These are phyloP conservation scores for Phtheirospermum japonicum DNA, from an alignment of 257 asterid genomes.

Conservation along the genomic window DNA sequence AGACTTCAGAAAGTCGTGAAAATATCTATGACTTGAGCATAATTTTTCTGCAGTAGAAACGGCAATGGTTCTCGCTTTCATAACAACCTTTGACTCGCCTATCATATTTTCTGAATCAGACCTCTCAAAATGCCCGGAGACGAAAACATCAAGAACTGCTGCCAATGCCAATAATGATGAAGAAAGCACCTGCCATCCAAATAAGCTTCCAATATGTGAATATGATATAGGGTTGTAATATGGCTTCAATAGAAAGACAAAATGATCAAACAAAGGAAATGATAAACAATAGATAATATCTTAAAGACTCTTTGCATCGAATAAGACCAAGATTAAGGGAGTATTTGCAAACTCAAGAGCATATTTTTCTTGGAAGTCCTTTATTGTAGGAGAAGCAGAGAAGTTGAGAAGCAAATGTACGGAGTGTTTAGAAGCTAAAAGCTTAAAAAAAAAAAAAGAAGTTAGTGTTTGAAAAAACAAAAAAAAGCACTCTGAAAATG, in stretches of 20 bases:
- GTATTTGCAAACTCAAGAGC: too few relatives aligned
- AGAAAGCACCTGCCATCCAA: constrained; percentile 64
- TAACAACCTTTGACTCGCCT: constrained; percentile 69
- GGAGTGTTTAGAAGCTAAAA: too few relatives aligned
- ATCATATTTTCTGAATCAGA: constrained; percentile 50
- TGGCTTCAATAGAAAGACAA: constrained; percentile 17
- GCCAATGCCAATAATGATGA: constrained; percentile 89
- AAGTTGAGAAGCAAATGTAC: too few relatives aligned
- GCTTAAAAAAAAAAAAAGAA: too few relatives aligned
- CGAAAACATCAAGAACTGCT: constrained; percentile 76
- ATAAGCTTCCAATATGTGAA: constrained; percentile 23
- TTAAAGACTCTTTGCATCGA: too few relatives aligned
- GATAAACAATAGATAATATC: constrained; percentile 8
- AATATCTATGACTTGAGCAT: constrained; percentile 60
- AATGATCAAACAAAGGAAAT: constrained; percentile 2
- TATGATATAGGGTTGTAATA: constrained; percentile 10
- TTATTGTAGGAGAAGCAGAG: too few relatives aligned
- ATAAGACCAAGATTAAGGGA: too few relatives aligned
- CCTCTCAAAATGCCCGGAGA: constrained; percentile 47
- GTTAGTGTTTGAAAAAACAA: too few relatives aligned
- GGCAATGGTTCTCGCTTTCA: constrained; percentile 67
- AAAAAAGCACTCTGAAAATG: too few relatives aligned
- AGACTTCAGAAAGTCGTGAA: constrained; percentile 77
- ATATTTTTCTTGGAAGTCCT: too few relatives aligned
- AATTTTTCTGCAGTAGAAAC: constrained; percentile 65